These are phyloP conservation scores for Arthrobotrys sphaeroides DNA, from an alignment of 2,329 filamentous ascomycete species.

Conservation along the genomic window DNA sequence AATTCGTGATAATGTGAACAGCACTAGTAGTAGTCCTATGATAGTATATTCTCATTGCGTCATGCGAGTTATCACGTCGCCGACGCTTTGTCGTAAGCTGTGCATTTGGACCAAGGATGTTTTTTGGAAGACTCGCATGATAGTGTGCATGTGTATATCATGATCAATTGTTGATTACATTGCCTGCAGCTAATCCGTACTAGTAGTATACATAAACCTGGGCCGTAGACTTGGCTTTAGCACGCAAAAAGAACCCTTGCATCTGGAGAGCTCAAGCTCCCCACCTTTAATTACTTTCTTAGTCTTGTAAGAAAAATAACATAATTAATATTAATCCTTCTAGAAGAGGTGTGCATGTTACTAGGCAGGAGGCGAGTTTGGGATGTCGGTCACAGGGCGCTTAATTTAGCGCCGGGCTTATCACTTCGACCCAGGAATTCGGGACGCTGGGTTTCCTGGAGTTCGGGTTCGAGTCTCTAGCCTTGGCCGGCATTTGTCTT, in stretches of 20 bases:
- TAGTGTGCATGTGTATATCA: background rate
- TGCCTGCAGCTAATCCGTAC: slow-evolving; percentile 9
- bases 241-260: background rate
- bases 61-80: background rate
- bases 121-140: background rate
- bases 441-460: background rate
- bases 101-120: slow-evolving; percentile 3
- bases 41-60: background rate
- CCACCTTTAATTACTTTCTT: background rate
- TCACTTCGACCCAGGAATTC: background rate
- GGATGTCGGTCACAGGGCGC: slow-evolving; percentile 26
- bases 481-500: background rate
- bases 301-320: too few species aligned
- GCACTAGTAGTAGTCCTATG: background rate
- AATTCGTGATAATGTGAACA: background rate
- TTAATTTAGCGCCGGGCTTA: slow-evolving; percentile 35
- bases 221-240: background rate
- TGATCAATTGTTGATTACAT: slow-evolving; percentile 10
- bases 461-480: background rate
- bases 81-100: background rate
- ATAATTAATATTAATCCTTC: too few species aligned
- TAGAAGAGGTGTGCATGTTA: background rate
- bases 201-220: too few species aligned
- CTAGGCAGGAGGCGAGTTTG: too few species aligned
- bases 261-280: slow-evolving; percentile 4